phyloP scores from a whole-genome alignment of 331 rosid species.

The Phaseolus coccineus region DNA sequence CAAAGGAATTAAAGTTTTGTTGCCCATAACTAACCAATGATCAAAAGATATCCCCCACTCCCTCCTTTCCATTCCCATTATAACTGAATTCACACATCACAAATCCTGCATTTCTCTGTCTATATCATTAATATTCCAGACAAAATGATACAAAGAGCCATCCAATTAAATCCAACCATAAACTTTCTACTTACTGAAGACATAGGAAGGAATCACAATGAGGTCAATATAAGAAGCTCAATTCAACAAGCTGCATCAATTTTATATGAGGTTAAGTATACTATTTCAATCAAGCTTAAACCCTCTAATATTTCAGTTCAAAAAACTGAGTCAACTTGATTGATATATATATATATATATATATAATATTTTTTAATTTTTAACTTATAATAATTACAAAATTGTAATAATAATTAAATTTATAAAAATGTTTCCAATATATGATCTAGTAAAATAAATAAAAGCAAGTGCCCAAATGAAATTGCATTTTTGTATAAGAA shows the following conservation, averaged over 20 bases:
- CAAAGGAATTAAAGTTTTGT: too few species aligned
- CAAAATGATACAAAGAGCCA: constrained; percentile 24
- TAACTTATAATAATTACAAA: not conserved
- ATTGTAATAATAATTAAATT: not conserved
- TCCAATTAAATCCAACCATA: constrained; percentile 19
- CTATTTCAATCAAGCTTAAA: not conserved
- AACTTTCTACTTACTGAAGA: not conserved
- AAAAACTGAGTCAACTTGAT: constrained; percentile 16
- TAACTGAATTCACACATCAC: too few species aligned
- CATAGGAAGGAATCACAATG: not conserved
- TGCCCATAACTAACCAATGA: too few species aligned
- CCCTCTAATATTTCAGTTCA: constrained; percentile 1
- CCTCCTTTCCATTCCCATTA: too few species aligned
- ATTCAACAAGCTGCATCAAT: not conserved
- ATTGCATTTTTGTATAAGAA: too few species aligned
- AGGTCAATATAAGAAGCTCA: constrained; percentile 9
- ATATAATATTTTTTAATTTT: not conserved
- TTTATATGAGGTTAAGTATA: constrained; percentile 15
- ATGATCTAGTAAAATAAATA: constrained; percentile 25
- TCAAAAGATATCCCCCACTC: too few species aligned
- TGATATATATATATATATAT: too few species aligned
- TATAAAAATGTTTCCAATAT: not conserved
- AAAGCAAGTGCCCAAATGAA: constrained; percentile 12
- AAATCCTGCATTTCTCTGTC: too few species aligned
- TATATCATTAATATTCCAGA: constrained; percentile 23